Evolutionary conservation across 805 yeast genomes (phyloP), one percentile per base, ranked within the genome.

Genomic region (Kazachstania psychrophila): DNA sequence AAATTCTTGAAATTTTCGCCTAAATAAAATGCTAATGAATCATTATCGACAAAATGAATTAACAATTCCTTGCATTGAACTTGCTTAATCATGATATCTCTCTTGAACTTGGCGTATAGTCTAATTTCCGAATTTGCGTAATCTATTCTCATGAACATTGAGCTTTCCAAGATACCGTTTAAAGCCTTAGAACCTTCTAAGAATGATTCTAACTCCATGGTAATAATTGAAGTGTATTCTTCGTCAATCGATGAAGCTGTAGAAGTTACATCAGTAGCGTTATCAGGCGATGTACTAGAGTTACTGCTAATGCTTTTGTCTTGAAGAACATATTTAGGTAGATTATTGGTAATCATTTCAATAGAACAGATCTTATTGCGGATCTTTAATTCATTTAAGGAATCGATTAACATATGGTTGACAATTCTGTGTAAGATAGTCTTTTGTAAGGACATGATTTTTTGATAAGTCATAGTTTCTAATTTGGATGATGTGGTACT

Each of bases 351-450:
- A 5, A 46, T 29, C 9, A 33, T 28, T 1, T 50, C 52, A 2
- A 37, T 29, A 4, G 51, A 34, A 32, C 57, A 52, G 10, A 56
- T 46, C 23, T 44, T 50, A 37, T 58, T 58, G 6, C 46, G 40
- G 20, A 57, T 57, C 14, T 49, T 47, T 33, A 58, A 44, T 38
- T 54, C 58, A 24, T 57, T 56, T 33, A 60, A 48, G 5, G 62
- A 58, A 38, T 60, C 64, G 29, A 60, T 53, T 22, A 60, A 45
- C 56, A 54, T 58, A 33, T 60, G 62, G 34, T 59, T 58, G 10
- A 58, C 49, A 19, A 60, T 59, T 38, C 48, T 58, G 25, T 58
- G 54, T 27, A 58, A 39, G 19, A 58, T 55, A 9, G 58, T 44
- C 29, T 44, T 53, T 37, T 58, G 57, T 35, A 60, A 37, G 9